Percentiles rank a stretch among this genome's conserved stretches.
These are phyloP conservation scores for Phytophthora brassicae DNA, from an alignment of 352 stramenopile genomes.

Conservation along the genomic window DNA sequence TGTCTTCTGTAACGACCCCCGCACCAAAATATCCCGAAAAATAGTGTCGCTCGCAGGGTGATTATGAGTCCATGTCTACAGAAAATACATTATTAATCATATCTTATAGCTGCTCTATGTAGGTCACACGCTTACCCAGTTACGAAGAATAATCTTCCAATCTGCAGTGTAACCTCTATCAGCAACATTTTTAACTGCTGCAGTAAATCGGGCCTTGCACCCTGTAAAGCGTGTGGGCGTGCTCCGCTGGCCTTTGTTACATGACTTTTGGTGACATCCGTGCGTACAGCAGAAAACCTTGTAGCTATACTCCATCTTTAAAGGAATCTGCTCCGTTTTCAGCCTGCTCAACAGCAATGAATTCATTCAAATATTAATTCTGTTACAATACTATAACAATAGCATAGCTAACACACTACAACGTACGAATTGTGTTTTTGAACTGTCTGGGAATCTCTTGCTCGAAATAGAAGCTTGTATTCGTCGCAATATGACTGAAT, in stretches of 20 bases:
- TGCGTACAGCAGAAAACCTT: neutral
- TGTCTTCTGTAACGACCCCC: neutral
- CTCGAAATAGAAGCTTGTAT: neutral
- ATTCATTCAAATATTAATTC: neutral
- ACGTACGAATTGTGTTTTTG: neutral
- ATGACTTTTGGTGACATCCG: neutral
- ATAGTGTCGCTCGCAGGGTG: neutral
- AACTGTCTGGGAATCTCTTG: neutral
- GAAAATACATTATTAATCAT: neutral
- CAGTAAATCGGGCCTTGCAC: constrained; percentile 1
- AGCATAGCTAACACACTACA: neutral
- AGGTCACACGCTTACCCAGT: neutral
- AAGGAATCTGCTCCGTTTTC: neutral
- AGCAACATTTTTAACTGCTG: neutral
- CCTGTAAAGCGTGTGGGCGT: neutral
- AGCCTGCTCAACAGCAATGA: neutral
- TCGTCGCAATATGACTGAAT: neutral
- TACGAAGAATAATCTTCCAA: neutral
- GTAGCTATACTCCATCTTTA: constrained; percentile 1
- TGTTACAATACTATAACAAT: neutral
- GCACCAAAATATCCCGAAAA: neutral
- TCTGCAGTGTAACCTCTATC: neutral
- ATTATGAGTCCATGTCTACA: constrained; percentile 1
- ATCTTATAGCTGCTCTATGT: neutral
- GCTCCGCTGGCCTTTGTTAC: neutral